Evolutionary conservation across 306 rosid genomes (phyloP).

Genomic region (Ochetophila trinervis): DNA sequence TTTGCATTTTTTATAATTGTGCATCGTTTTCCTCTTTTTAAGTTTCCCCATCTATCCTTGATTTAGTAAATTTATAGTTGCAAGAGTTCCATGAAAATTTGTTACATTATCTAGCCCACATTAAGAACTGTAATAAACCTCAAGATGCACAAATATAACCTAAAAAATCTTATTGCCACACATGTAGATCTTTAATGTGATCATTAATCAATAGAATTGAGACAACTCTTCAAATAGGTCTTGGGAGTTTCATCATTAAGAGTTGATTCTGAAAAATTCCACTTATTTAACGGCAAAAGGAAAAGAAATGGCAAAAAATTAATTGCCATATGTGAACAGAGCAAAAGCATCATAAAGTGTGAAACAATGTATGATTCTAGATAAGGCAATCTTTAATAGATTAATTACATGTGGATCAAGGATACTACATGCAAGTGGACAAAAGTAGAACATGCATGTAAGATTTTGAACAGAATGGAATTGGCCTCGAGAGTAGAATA

Average conservation of each 20-base stretch:
- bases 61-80: too few relatives aligned
- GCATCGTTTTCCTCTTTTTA: too few relatives aligned
- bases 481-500: not conserved
- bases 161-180: conserved; percentile 1
- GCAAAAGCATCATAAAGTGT: conserved; percentile 14
- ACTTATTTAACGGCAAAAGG: conserved; percentile 13
- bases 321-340: too few relatives aligned
- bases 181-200: not conserved
- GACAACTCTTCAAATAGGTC: not conserved
- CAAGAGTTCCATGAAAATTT: too few relatives aligned
- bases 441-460: conserved; percentile 15
- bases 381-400: conserved; percentile 9
- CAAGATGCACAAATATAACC: too few relatives aligned
- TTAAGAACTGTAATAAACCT: too few relatives aligned
- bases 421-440: conserved; percentile 11
- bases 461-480: not conserved
- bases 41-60: too few relatives aligned
- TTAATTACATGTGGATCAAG: conserved; percentile 17
- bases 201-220: not conserved
- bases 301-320: not conserved
- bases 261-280: conserved; percentile 7
- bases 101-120: too few relatives aligned
- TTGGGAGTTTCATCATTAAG: not conserved
- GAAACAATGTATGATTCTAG: conserved; percentile 7
- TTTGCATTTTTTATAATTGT: too few relatives aligned